Evolutionary conservation across 441 rosid genomes (phyloP), one percentile per base, ranked within the genome.

Genomic region (Mallotus japonicus): DNA sequence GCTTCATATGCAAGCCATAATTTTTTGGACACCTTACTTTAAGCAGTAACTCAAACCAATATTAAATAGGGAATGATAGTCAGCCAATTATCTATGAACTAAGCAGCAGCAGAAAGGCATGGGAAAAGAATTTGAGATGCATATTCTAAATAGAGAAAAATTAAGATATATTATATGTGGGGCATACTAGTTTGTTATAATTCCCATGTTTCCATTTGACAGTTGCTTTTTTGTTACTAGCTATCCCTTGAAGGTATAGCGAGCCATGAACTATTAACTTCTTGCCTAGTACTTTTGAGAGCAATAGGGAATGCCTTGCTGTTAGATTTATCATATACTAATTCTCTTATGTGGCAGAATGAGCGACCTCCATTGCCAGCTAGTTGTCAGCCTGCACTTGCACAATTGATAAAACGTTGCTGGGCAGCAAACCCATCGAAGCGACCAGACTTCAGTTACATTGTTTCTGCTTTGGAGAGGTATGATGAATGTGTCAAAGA

Each of bases 321-420:
- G 66, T 5, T 62, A 28, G 14, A 2, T 62, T 60, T 40, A 20
- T 3, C 6, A 13, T 65, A 6, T 28, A 22, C n/a, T 11, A 44
- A 10, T 3, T 73, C 66, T 60, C 42, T 28, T 8, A 2, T 82
- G 42, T 72, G 72, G 68, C 89, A 94, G 99, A 92, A 90, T 51
- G 97, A 90, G 82, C 79, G 99, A 65, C 99, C 99, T 22, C 96
- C 97, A 40, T 55, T 94, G 69, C 97, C 95, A 0, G 96, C 90
- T 13, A 94, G 97, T 70, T 94, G 99, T 60, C 97, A 90, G 82
- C 97, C 99, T 0, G 97, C 90, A 0, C 80, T 94, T 0, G 97
- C 95, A 44, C 95, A 94, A 78, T 78, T 94, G 19, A 94, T 94
- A 80, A 92, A 85, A 83, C 84, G 90, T 0, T 94, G 99, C 76